phyloP scores from a whole-genome alignment of 768 basidiomycete genomes.

The Xanthoconium stramineum region DNA sequence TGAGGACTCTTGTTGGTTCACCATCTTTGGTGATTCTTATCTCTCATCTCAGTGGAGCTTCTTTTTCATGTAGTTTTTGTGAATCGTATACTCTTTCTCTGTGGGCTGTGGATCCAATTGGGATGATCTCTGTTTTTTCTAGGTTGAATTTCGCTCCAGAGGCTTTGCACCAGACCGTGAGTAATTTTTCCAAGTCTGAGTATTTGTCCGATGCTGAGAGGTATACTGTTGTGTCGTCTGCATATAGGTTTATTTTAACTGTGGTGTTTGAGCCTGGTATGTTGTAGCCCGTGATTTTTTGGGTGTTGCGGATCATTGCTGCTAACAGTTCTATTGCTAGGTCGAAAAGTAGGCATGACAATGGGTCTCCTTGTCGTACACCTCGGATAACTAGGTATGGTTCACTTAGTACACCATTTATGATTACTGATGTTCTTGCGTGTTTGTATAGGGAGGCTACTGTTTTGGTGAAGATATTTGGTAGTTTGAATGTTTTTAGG shows the following conservation, averaged over 20 bases:
- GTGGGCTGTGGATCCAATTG: constrained; percentile 19
- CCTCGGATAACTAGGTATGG: constrained; percentile 19
- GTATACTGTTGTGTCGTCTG: too few species aligned
- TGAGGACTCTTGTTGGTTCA: constrained; percentile 7
- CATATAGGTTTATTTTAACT: too few species aligned
- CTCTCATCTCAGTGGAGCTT: background rate
- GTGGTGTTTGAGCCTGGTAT: too few species aligned
- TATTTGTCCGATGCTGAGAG: too few species aligned
- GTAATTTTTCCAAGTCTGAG: too few species aligned
- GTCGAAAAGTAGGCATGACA: background rate
- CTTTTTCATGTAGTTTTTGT: background rate
- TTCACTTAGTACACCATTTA: background rate
- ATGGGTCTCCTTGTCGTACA: constrained; percentile 31
- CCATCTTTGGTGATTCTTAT: constrained; percentile 13
- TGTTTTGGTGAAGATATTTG: background rate
- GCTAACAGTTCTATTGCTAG: background rate
- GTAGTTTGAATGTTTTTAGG: background rate
- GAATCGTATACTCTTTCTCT: accelerated
- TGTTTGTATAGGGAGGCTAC: background rate
- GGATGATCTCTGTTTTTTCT: constrained; percentile 21
- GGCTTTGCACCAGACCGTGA: constrained; percentile 36
- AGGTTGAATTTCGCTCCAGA: constrained; percentile 20
- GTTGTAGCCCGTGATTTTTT: too few species aligned
- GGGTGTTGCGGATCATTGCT: too few species aligned
- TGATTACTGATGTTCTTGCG: background rate